A percentile compares a stretch with the other conserved stretches of the same genome.
Evolutionary conservation across 768 basidiomycete genomes (phyloP).

Genomic region (Rhizopogon vulgaris): DNA sequence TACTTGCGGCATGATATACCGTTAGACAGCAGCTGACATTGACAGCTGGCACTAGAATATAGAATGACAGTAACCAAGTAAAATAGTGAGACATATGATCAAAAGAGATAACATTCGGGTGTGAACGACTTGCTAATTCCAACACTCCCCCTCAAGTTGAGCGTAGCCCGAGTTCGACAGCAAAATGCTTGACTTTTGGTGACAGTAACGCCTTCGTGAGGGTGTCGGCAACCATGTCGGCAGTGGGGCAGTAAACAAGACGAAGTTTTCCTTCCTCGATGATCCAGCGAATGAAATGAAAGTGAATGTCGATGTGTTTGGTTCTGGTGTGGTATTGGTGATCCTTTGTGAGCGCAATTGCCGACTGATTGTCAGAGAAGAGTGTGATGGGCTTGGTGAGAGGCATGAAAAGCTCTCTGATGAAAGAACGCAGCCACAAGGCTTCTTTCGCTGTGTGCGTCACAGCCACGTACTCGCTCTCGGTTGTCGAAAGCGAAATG

Average conservation of each 20-base stretch:
- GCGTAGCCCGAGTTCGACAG: background rate
- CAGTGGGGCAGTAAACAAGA: slow-evolving; percentile 15
- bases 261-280: slow-evolving; percentile 14
- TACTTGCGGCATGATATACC: too few relatives aligned
- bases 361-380: background rate
- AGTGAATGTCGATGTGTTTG: slow-evolving; percentile 34
- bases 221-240: slow-evolving; percentile 30
- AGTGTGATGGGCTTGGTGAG: slow-evolving; percentile 7
- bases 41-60: too few relatives aligned
- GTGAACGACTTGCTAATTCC: too few relatives aligned
- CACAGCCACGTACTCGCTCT: slow-evolving; percentile 22
- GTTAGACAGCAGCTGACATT: too few relatives aligned
- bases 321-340: slow-evolving; percentile 24
- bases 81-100: too few relatives aligned
- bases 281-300: too few relatives aligned
- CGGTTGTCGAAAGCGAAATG: slow-evolving; percentile 30
- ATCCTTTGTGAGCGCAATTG: slow-evolving; percentile 8
- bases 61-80: too few relatives aligned
- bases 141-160: background rate
- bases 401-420: slow-evolving; percentile 7
- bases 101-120: too few relatives aligned
- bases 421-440: slow-evolving; percentile 11
- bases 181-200: slow-evolving; percentile 8
- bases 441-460: slow-evolving; percentile 27
- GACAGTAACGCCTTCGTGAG: slow-evolving; percentile 32